phyloP scores from a whole-genome alignment of 495 filamentous ascomycete genomes.

The Elaphomyces granulatus region DNA sequence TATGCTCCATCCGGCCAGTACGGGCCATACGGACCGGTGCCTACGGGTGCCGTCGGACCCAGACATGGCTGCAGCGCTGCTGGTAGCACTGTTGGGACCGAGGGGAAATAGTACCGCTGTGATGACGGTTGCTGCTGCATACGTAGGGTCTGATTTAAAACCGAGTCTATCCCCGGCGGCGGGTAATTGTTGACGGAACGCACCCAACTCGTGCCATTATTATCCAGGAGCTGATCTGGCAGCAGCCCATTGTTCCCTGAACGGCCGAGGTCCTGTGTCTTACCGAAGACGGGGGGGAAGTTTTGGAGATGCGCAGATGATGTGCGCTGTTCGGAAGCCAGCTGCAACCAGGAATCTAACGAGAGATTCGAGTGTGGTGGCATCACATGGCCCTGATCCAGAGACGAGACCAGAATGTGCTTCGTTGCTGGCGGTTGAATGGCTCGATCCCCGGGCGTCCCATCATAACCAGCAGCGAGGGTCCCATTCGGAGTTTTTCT shows the following conservation, averaged over 20 bases:
- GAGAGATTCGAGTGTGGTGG: constrained; percentile 17
- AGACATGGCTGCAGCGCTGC: constrained; percentile 55
- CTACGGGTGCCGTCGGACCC: constrained; percentile 61
- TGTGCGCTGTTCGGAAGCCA: constrained; percentile 12
- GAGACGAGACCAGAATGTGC: constrained; percentile 71
- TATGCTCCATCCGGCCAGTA: constrained; percentile 68
- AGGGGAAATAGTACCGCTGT: constrained; percentile 27
- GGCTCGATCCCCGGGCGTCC: constrained; percentile 58
- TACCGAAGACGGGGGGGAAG: constrained; percentile 32
- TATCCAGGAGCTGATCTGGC: constrained; percentile 22
- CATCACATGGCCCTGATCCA: constrained; percentile 26
- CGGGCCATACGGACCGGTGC: constrained; percentile 54
- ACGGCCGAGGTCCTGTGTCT: constrained; percentile 20
- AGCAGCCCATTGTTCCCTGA: constrained; percentile 9
- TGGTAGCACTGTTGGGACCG: constrained; percentile 54
- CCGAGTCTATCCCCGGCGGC: constrained; percentile 33
- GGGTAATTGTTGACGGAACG: constrained; percentile 28
- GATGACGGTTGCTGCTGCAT: constrained; percentile 21
- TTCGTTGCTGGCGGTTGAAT: constrained; percentile 69
- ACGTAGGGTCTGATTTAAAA: constrained; percentile 35
- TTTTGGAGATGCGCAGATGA: constrained; percentile 22
- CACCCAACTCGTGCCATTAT: constrained; percentile 29
- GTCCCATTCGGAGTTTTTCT: constrained; percentile 93
- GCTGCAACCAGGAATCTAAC: constrained; percentile 20
- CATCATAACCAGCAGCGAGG: constrained; percentile 87